Base-by-base conservation (phyloP, 768 basidiomycete genomes). In the Leccinum longicurvipes region DNA sequence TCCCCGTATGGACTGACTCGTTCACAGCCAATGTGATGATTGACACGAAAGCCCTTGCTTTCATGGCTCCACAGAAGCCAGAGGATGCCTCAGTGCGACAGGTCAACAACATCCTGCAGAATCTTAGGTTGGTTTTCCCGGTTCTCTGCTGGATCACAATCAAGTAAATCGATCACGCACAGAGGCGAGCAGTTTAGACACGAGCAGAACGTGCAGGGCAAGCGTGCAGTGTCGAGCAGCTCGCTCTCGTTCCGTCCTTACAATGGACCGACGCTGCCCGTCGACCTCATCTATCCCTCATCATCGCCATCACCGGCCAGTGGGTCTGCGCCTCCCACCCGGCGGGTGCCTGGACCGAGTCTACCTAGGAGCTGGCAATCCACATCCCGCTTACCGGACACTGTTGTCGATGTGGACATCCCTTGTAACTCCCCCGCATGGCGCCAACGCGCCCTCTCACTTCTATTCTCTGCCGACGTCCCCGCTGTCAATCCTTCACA, bases 101-200 rank as follows among this genome's bases (percentile, higher is more conserved):
- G 36, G 70, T 72, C 47, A 72, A 69, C 17, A 50, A 54, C 32
- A 64, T 72, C 56, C 42, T 72, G 47, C 68, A 59, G 39, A 67
- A 56, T 23, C 65, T 72, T 8, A 63, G 70, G 70, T 64, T 7
- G 48, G 70, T 48, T 45, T 14, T 21, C 46, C 19, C 23, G 7
- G 19, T 53, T 27, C n/a, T 10, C n/a, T 15, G 4, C 25, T n/a
- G 27, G 15, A n/a, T 41, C 5, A 25, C 23, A 24, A 51, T 47
- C n/a, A n/a, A n/a, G n/a, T 55, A 9, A 53, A 21, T 24, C 6
- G 23, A 21, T 12, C 32, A 4, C 49, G 41, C 28, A 4, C 56
- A 89, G 87, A 65, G 87, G 86, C 10, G 88, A 91, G 66, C 84
- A 89, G 42, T 88, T 85, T 55, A 78, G 87, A 51, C 88, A 80